Evolutionary conservation across 2,329 filamentous ascomycete species (phyloP), one percentile per base, ranked within the genome.

Genomic region (Incumbomyces delicatus): DNA sequence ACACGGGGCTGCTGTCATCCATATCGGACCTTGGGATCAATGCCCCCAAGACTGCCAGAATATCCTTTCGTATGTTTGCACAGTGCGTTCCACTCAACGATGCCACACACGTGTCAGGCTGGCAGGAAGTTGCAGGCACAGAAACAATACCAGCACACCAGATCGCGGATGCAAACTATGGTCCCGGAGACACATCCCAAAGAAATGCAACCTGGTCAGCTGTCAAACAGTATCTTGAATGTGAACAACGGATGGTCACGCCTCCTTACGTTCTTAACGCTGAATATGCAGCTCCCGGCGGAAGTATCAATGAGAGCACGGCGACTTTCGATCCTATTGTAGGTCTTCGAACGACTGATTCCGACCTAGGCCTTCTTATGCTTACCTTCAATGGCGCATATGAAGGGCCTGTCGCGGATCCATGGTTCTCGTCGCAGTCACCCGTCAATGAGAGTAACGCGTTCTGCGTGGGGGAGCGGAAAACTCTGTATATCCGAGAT

Each of bases 1-100:
- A 50, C 17, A 50, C 48, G 17, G 48, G 48, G 12, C 40, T n/a
- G 32, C 44, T 50, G 16, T 48, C 41, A 3, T 51, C 49, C n/a
- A 31, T 41, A 17, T 3, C 16, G 16, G 37, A 51, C 35, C 41
- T 51, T 12, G 49, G 49, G 2, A 45, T 45, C 42, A 51, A 51
- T 29, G 34, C 49, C 8, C 35, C 33, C 3, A 20, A 20, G 2
- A 8, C 36, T 6, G 41, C 45, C 33, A 46, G 49, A 11, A 27
- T 51, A 1, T 33, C 35, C 8, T 44, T 38, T 32, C 49, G 49
- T 7, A 38, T 44, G 31, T 32, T 32, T 6, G 44, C 44, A n/a
- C 39, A 46, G 20, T 50, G 48, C 34, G 40, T 38, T 12, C 42
- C 42, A 16, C 30, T 50, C 20, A 37, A 48, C 35, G 41, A 38